phyloP scores from a whole-genome alignment of 148 eudicot genomes.

The Rhododendron ovatum region DNA sequence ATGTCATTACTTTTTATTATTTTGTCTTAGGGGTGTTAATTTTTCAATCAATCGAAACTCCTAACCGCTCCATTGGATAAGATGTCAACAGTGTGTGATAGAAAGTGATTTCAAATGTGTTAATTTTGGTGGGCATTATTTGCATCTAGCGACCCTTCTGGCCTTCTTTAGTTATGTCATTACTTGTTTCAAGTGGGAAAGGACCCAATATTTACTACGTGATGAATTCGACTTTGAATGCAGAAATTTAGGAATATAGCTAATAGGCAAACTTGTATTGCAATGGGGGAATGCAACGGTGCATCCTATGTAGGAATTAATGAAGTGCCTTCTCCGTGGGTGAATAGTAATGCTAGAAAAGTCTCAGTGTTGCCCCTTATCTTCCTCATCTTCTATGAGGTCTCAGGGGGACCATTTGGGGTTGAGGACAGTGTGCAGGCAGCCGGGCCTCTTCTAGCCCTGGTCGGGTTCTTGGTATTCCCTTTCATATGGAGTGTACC shows the following conservation, averaged over 20 bases:
- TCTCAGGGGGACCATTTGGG: constrained; percentile 28
- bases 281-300: constrained; percentile 15
- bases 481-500: constrained; percentile 27
- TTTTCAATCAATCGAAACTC: not conserved
- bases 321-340: constrained; percentile 15
- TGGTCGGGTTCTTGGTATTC: constrained; percentile 21
- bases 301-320: constrained; percentile 13
- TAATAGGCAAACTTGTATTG: constrained; percentile 9
- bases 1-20: too few species aligned
- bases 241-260: constrained; percentile 20
- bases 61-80: not conserved
- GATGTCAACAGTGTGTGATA: not conserved
- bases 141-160: not conserved
- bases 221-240: constrained; percentile 4
- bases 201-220: not conserved
- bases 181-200: not conserved
- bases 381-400: constrained; percentile 29
- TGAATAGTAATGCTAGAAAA: not conserved
- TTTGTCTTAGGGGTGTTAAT: too few species aligned
- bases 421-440: constrained; percentile 25
- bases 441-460: constrained; percentile 27
- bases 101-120: not conserved
- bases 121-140: not conserved
- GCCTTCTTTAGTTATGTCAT: not conserved
- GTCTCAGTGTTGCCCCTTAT: constrained; percentile 26